Evolutionary conservation across 169 alveolate species (phyloP).

Genomic region (Eimeria zaria): DNA sequence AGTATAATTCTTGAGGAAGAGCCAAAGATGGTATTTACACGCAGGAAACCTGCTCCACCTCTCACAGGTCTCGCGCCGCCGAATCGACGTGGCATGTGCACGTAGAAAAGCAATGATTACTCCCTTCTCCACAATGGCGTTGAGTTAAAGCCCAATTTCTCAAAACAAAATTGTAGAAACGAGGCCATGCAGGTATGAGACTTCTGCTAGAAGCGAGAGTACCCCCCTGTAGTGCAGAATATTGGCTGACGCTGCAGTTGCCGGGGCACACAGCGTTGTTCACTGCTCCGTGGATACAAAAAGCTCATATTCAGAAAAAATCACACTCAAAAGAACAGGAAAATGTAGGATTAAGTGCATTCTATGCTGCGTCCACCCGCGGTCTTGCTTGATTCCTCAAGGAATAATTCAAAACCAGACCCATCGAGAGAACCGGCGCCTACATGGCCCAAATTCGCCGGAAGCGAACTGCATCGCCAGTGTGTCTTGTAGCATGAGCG

Average conservation of each 20-base stretch:
- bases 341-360: background rate
- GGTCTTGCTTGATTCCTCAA: background rate
- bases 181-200: background rate
- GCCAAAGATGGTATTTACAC: background rate
- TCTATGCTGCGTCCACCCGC: background rate
- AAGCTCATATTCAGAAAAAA: background rate
- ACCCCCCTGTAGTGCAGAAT: slow-evolving; percentile 27
- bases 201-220: background rate
- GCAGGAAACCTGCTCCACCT: background rate
- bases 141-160: background rate
- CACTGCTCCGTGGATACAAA: background rate
- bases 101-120: background rate
- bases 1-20: background rate
- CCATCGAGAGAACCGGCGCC: slow-evolving; percentile 5
- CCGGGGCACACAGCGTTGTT: background rate
- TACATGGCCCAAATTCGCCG: background rate
- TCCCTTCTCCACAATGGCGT: background rate
- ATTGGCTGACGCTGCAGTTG: background rate
- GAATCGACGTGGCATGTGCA: slow-evolving; percentile 45
- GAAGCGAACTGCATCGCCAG: background rate
- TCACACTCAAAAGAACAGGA: background rate
- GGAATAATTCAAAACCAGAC: background rate
- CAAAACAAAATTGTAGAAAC: background rate
- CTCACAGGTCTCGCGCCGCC: background rate
- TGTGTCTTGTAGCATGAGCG: background rate